Evolutionary conservation across 345 rosid species (phyloP), one percentile per base, ranked within the genome.

Genomic region (Capsella bursapastoris): DNA sequence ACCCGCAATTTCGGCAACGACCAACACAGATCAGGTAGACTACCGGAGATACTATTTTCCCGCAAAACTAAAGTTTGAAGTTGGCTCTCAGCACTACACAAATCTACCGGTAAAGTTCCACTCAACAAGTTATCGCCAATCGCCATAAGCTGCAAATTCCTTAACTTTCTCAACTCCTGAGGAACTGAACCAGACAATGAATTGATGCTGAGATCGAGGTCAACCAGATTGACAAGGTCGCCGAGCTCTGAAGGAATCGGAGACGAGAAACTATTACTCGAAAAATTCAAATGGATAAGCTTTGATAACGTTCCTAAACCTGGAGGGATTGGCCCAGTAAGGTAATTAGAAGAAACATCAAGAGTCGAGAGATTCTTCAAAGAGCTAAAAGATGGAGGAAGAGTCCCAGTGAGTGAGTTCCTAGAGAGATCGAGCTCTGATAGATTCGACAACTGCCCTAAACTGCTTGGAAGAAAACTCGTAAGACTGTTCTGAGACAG

Each of bases 141-240:
- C 72, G 83, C 64, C 84, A 95, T 67, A 56, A 72, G 84, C 80
- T 64, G 79, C 86, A 95, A 78, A 65, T 70, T 90, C 77, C 75
- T 83, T 40, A 92, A 53, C 32, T 90, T 85, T 60, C 80, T 68
- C 70, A 92, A 79, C 51, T 89, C 91, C 1, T 32, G 71, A 16
- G 99, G 94, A 72, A 90, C 73, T 10, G 86, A 82, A 38, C 99
- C 94, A 35, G 91, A 84, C 74, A 96, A 78, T 4, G 75, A 73
- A 79, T 96, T 96, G 76, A 81, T 77, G 79, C 94, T 90, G 67
- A 96, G 91, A 88, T 96, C 99, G 80, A 92, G 88, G 74, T 83
- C 85, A 66, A 85, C 83, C 70, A 96, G 84, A 73, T 74, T 83
- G 37, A 28, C 57, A 59, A 96, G 97, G 76, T 82, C 77, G 6